Base-by-base conservation (phyloP, 768 basidiomycete species). In the Russula compacta region DNA sequence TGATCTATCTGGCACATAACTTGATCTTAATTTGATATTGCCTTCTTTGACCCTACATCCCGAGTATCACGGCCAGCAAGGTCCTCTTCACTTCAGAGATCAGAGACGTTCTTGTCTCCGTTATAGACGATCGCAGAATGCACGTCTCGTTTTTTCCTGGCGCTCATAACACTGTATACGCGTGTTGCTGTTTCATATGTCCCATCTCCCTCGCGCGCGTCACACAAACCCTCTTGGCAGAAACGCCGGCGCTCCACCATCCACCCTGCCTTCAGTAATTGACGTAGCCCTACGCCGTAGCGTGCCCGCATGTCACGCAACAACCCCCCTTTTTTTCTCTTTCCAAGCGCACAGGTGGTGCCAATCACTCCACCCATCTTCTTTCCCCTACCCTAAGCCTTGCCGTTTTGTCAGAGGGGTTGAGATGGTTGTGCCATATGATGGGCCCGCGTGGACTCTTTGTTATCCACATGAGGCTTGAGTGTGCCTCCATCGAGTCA, bases 181-280 rank as follows among this genome's bases (percentile, higher is more conserved):
- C 58, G 43, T 48, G 46, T 49, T 21, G 12, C 43, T 10, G 10
- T 53, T 53, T 52, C 19, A 39, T 29, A 29, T 53, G 17, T 38
- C 43, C 33, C 21, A 36, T 42, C 12, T 43, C 29, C 10, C 10
- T 11, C 32, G 24, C 21, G 40, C 9, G 7, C 29, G 12, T 35
- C 49, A 19, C 49, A 19, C 35, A 29, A 12, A 15, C 17, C 15
- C 32, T 21, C 53, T 38, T 44, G 21, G 29, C 42, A 36, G 47
- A 29, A 44, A 51, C 42, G 42, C 55, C 49, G 43, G 55, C 49
- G 60, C 49, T 56, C 49, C 48, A 56, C 40, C 3, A 42, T 29
- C 17, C 39, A 6, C 49, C 33, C 36, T 29, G 32, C 40, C n/a
- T 42, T 44, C 32, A 36, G 38, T 33, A 51, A 21, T 57, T 57